Percentiles rank a stretch among this genome's conserved stretches.
phyloP scores from a whole-genome alignment of 2,329 filamentous ascomycete genomes.

The Herpotrichia juniperi region DNA sequence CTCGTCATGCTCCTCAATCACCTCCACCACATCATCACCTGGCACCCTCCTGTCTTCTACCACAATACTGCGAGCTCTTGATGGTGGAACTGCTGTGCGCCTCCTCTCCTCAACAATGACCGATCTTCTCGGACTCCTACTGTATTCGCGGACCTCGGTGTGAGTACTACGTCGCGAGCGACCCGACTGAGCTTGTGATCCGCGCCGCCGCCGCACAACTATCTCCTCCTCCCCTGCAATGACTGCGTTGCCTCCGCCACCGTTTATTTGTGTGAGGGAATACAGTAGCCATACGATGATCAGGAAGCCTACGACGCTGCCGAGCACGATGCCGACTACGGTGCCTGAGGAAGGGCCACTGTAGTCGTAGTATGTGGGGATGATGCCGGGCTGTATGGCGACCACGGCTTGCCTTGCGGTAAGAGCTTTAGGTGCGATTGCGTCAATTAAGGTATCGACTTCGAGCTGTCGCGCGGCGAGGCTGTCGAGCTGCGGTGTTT shows the following conservation, averaged over 20 bases:
- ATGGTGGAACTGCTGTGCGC: conserved; percentile 20
- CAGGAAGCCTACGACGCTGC: conserved; percentile 60
- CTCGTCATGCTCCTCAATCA: conserved; percentile 61
- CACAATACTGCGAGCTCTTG: conserved; percentile 43
- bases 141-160: conserved; percentile 45
- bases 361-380: conserved; percentile 66
- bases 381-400: conserved; percentile 47
- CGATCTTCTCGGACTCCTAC: conserved; percentile 44
- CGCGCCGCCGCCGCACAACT: conserved; percentile 50
- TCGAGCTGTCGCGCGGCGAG: conserved; percentile 25
- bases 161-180: conserved; percentile 38
- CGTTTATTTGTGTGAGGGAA: conserved; percentile 43
- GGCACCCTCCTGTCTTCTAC: conserved; percentile 54
- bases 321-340: conserved; percentile 66
- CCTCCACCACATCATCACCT: conserved; percentile 63
- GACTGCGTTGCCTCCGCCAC: conserved; percentile 40
- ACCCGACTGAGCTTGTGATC: conserved; percentile 36
- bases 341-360: conserved; percentile 61
- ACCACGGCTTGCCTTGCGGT: conserved; percentile 10
- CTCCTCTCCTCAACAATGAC: conserved; percentile 48
- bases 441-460: conserved; percentile 13
- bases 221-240: conserved; percentile 64
- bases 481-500: conserved; percentile 26
- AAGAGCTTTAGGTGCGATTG: conserved; percentile 19
- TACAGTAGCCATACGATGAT: conserved; percentile 59